Percentiles rank a stretch among this genome's conserved stretches.
Evolutionary conservation across 352 stramenopile species (phyloP).

Genomic region (Phytopythium helicoides): DNA sequence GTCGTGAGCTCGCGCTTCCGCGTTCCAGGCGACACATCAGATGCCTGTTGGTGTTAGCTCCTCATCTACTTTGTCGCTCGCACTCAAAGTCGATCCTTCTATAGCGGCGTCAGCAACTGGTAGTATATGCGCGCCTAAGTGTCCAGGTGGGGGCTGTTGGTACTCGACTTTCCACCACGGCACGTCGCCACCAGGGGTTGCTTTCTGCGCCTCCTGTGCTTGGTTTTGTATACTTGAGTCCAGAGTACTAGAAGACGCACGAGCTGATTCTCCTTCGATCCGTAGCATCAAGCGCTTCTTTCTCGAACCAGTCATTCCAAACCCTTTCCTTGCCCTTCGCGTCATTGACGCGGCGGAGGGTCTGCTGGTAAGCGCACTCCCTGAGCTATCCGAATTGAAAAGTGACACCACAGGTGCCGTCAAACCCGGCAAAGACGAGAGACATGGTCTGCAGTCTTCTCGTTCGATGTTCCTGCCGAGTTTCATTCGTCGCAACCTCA

Average conservation of each 20-base stretch:
- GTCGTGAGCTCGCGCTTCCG: conserved; percentile 3
- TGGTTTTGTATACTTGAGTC: background rate
- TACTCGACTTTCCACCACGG: conserved; percentile 67
- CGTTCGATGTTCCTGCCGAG: background rate
- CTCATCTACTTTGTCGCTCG: background rate
- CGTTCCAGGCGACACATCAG: conserved; percentile 1
- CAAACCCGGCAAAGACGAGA: background rate
- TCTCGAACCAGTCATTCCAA: background rate
- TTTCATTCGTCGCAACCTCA: background rate
- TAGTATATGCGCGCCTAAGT: conserved; percentile 49
- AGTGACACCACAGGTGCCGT: background rate
- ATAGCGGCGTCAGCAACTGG: conserved; percentile 13
- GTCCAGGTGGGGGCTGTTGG: conserved; percentile 43
- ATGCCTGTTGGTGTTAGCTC: background rate
- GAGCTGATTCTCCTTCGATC: conserved; percentile 24
- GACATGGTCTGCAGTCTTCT: background rate
- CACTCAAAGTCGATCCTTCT: background rate
- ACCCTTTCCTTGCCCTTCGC: conserved; percentile 2
- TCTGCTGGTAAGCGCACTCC: background rate
- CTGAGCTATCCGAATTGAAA: background rate
- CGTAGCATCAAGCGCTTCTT: conserved; percentile 11
- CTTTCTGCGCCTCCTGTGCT: background rate
- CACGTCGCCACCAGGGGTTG: conserved; percentile 12
- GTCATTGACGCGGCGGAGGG: background rate
- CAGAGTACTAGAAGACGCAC: conserved; percentile 1